These are phyloP conservation scores for Rhipidocladum racemiflorum DNA, from an alignment of 176 grass and related monocot genomes.

Conservation along the genomic window DNA sequence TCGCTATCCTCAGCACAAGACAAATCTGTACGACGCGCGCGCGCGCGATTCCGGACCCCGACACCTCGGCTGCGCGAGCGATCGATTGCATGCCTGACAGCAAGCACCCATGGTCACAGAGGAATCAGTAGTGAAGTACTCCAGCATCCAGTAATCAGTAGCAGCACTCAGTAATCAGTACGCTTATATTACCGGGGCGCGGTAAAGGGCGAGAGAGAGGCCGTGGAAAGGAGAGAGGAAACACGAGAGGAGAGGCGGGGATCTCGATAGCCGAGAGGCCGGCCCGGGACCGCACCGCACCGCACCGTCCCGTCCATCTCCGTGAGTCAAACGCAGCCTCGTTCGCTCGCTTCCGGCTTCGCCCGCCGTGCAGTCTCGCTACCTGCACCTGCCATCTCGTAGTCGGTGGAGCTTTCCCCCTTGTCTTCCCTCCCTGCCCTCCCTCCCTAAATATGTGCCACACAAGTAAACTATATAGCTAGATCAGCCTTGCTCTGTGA, in stretches of 20 bases:
- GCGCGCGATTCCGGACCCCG: background rate
- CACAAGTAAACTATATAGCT: background rate
- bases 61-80: background rate
- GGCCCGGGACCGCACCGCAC: background rate
- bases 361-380: constrained; percentile 44
- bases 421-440: constrained; percentile 30
- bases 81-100: constrained; percentile 20
- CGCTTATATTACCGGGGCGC: constrained; percentile 22
- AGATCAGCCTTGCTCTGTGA: background rate
- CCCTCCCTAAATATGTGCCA: background rate
- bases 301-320: constrained; percentile 1
- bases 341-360: background rate
- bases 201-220: constrained; percentile 24
- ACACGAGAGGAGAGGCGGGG: constrained; percentile 5
- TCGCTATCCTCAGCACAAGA: no score
- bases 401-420: constrained; percentile 30
- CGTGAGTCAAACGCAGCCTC: constrained; percentile 55
- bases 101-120: background rate
- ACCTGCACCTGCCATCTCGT: constrained; percentile 26
- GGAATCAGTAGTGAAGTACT: background rate
- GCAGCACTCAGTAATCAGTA: constrained; percentile 1
- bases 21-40: constrained; percentile 3
- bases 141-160: background rate
- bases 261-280: constrained; percentile 11
- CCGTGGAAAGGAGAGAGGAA: constrained; percentile 31